These are phyloP conservation scores for Aspergillus fijiensis DNA, from an alignment of 2,329 filamentous ascomycete species.

Conservation along the genomic window DNA sequence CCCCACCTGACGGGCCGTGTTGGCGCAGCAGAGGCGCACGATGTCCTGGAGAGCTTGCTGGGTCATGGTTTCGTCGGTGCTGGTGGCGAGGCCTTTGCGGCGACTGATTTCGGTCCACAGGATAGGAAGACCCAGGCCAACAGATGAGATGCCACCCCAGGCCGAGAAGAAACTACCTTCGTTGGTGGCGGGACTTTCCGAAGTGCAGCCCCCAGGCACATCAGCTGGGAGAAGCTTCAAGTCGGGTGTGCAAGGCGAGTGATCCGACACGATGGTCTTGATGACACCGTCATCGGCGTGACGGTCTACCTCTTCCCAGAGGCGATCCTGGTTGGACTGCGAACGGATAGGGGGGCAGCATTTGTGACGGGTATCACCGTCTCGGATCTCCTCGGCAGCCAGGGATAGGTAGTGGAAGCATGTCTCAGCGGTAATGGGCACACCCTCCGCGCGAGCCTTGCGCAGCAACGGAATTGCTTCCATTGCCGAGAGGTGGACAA, in stretches of 20 bases:
- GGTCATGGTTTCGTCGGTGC: slow-evolving; percentile 40
- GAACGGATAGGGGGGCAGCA: slow-evolving; percentile 91
- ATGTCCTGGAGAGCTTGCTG: slow-evolving; percentile 69
- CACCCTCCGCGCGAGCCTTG: slow-evolving; percentile 67
- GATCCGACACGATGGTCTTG: slow-evolving; percentile 87
- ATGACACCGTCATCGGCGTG: slow-evolving; percentile 72
- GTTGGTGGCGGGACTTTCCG: slow-evolving; percentile 35
- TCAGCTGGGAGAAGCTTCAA: slow-evolving; percentile 80
- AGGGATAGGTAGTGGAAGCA: slow-evolving; percentile 94
- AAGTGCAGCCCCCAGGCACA: slow-evolving; percentile 53
- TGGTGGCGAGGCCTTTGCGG: slow-evolving; percentile 51
- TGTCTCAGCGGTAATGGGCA: slow-evolving; percentile 90
- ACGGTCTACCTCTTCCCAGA: slow-evolving; percentile 76
- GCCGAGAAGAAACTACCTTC: slow-evolving; percentile 88
- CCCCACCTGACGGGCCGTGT: slow-evolving; percentile 86
- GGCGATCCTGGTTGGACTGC: slow-evolving; percentile 74
- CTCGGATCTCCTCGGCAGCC: slow-evolving; percentile 74
- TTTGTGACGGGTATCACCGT: slow-evolving; percentile 89
- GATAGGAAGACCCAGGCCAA: slow-evolving; percentile 88
- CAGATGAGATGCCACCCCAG: slow-evolving; percentile 94
- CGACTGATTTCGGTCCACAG: slow-evolving; percentile 74
- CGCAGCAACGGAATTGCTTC: slow-evolving; percentile 81
- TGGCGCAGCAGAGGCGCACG: slow-evolving; percentile 78
- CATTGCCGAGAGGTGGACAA: slow-evolving; percentile 88
- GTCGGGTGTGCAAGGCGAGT: slow-evolving; percentile 93